Conservation (phyloP, 495 filamentous ascomycete species). For the Cairneyella variabilis region DNA sequence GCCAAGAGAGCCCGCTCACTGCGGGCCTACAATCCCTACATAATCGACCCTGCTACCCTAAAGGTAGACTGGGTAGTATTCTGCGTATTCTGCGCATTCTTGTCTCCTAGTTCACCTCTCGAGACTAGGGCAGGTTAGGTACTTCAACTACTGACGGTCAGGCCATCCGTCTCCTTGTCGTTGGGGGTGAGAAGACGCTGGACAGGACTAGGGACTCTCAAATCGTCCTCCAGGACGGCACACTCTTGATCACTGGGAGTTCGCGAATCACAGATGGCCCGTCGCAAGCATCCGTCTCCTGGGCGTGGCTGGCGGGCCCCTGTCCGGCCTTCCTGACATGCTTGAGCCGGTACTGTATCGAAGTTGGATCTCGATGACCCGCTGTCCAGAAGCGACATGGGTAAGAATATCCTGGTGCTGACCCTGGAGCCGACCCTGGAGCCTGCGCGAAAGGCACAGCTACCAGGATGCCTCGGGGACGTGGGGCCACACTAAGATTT, state of each 20-base stretch:
- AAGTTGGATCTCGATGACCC: constrained; percentile 17
- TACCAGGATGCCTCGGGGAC: neutral
- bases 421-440: too few species aligned
- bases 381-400: constrained; percentile 8
- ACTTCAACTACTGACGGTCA: neutral
- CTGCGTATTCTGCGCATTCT: neutral
- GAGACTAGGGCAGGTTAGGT: neutral
- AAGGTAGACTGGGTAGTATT: neutral
- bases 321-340: neutral
- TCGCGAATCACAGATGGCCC: too few species aligned
- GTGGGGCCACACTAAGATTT: neutral
- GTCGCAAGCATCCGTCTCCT: neutral
- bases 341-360: constrained; percentile 5
- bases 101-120: neutral
- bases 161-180: too few species aligned
- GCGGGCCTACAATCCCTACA: neutral
- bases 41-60: neutral
- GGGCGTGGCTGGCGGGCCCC: neutral
- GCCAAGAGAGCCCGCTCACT: neutral
- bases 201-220: too few species aligned
- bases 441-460: neutral
- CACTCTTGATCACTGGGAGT: too few species aligned
- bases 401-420: neutral
- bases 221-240: too few species aligned
- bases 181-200: too few species aligned